phyloP scores from a whole-genome alignment of 495 filamentous ascomycete genomes.

The Trypethelium eluteriae region DNA sequence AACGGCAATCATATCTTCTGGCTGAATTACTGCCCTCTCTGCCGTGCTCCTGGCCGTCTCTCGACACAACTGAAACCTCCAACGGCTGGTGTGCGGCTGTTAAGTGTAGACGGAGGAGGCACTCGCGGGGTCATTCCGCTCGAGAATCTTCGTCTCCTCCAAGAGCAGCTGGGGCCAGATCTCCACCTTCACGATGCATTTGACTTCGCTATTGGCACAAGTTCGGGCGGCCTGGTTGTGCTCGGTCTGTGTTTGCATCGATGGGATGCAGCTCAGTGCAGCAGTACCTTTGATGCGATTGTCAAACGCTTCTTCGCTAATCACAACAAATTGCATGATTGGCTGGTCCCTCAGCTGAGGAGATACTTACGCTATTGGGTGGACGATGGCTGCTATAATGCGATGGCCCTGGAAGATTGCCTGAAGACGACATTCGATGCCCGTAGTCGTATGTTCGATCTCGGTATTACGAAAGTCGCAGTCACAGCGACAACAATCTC shows the following conservation, averaged over 20 bases:
- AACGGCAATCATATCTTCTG: slow-evolving; percentile 26
- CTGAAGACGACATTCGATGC: slow-evolving; percentile 29
- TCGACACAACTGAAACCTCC: slow-evolving; percentile 30
- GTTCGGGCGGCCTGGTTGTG: slow-evolving; percentile 34
- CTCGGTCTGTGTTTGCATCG: slow-evolving; percentile 28
- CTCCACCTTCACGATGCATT: slow-evolving; percentile 31
- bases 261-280: slow-evolving; percentile 26
- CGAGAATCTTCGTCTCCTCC: slow-evolving; percentile 32
- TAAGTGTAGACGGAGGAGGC: slow-evolving; percentile 37
- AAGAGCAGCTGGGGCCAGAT: slow-evolving; percentile 27
- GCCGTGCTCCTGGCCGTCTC: slow-evolving; percentile 4
- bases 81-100: slow-evolving; percentile 32
- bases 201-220: slow-evolving; percentile 34
- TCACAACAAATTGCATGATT: slow-evolving; percentile 13
- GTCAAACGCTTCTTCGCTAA: slow-evolving; percentile 27
- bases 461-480: slow-evolving; percentile 19
- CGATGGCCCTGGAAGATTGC: slow-evolving; percentile 9
- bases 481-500: slow-evolving; percentile 31
- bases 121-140: slow-evolving; percentile 36
- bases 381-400: slow-evolving; percentile 32
- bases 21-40: slow-evolving; percentile 26
- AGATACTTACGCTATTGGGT: slow-evolving; percentile 29
- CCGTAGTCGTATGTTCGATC: slow-evolving; percentile 28
- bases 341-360: slow-evolving; percentile 21
- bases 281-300: slow-evolving; percentile 27